phyloP scores from a whole-genome alignment of 2,329 filamentous ascomycete species.

The Sordariomycetes sp. region DNA sequence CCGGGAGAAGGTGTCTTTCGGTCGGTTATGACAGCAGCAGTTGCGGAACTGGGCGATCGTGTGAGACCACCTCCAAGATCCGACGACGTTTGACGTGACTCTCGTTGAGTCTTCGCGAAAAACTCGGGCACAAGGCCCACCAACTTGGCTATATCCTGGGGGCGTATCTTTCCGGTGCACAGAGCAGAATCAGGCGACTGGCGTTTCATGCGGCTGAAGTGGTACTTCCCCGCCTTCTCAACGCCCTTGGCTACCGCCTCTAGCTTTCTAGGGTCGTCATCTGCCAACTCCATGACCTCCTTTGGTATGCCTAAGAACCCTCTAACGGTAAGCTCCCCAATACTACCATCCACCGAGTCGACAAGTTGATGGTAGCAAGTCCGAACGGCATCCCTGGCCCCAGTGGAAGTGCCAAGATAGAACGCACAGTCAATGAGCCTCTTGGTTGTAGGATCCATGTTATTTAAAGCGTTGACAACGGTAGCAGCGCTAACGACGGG shows the following conservation, averaged over 20 bases:
- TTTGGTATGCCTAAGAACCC: background rate
- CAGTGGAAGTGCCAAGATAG: background rate
- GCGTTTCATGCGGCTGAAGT: too few relatives aligned
- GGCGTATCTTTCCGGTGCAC: background rate
- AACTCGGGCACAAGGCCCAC: background rate
- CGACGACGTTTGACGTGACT: background rate
- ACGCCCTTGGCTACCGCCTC: too few relatives aligned
- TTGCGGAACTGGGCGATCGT: background rate
- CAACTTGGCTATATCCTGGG: background rate
- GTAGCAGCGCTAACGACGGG: background rate
- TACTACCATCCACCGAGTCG: too few relatives aligned
- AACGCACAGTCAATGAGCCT: background rate
- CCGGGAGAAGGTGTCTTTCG: background rate
- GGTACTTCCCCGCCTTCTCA: too few relatives aligned
- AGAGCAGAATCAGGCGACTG: too few relatives aligned
- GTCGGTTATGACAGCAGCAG: background rate
- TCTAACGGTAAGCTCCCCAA: too few relatives aligned
- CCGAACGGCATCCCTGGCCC: background rate
- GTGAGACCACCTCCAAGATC: background rate
- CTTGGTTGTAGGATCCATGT: background rate
- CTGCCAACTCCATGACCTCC: background rate
- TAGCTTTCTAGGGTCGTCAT: background rate
- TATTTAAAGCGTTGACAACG: background rate
- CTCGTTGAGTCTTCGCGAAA: background rate
- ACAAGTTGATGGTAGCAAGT: too few relatives aligned